Conservation (phyloP, 768 basidiomycete species). For the Mrakia blollopis region DNA sequence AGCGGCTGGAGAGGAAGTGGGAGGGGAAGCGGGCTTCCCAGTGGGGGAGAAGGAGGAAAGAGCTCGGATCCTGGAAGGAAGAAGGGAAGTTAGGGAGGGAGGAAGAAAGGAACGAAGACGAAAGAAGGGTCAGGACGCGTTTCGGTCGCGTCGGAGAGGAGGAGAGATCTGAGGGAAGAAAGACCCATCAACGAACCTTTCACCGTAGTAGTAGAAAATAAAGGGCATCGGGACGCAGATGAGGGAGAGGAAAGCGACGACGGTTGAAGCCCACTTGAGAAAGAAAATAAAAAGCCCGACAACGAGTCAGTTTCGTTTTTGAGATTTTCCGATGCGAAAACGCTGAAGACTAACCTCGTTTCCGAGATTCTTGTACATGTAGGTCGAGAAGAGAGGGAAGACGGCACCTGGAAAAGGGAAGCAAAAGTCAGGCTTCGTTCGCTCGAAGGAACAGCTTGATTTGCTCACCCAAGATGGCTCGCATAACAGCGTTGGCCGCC, state of each 20-base stretch:
- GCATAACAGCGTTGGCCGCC: slow-evolving; percentile 63
- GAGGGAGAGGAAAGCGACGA: slow-evolving; percentile 57
- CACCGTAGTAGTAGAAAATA: slow-evolving; percentile 24
- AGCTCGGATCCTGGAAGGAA: neutral
- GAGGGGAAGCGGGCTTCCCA: no score
- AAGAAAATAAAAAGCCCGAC: no score
- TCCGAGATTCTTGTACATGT: slow-evolving; percentile 55
- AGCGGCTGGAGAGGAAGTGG: no score
- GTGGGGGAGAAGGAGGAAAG: no score
- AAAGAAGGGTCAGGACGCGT: neutral
- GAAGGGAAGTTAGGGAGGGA: no score
- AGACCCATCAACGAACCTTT: neutral
- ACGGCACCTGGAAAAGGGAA: slow-evolving; percentile 46
- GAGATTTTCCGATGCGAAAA: no score
- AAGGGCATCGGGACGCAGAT: slow-evolving; percentile 25
- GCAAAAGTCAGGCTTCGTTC: no score
- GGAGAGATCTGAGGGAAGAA: neutral
- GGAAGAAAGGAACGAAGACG: neutral
- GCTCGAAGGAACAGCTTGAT: no score
- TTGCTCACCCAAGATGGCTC: slow-evolving; percentile 53
- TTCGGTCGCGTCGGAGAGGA: neutral
- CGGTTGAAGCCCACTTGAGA: slow-evolving; percentile 46
- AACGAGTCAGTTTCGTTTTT: no score
- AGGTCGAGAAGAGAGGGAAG: slow-evolving; percentile 52
- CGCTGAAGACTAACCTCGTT: slow-evolving; percentile 32